Evolutionary conservation across 2,329 filamentous ascomycete species (phyloP).

Genomic region (Dryadomyces quercus-mongolicae): DNA sequence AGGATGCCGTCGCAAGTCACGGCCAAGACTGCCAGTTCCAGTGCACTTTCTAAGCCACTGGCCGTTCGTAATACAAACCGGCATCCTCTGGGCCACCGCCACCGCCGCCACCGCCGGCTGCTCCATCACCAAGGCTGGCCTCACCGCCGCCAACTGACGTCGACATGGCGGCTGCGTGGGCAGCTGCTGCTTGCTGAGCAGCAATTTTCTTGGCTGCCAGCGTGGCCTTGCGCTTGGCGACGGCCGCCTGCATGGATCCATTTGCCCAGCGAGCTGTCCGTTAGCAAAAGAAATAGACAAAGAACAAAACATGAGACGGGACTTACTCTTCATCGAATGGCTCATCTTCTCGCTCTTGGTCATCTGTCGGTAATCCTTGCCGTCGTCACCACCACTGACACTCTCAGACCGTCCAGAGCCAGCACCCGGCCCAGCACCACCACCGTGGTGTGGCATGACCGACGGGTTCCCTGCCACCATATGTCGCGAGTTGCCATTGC

Average conservation of each 20-base stretch:
- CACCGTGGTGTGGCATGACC: neutral
- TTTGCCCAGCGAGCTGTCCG: conserved; percentile 44
- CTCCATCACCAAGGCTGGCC: neutral
- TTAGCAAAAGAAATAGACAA: neutral
- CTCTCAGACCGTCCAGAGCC: neutral
- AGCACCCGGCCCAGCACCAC: neutral
- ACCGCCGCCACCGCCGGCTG: neutral
- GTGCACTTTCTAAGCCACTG: neutral
- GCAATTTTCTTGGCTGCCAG: conserved; percentile 42
- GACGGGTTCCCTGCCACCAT: neutral
- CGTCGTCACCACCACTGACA: conserved; percentile 19
- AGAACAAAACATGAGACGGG: neutral
- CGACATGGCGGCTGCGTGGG: conserved; percentile 1
- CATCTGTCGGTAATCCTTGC: conserved; percentile 49
- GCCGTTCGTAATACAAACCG: neutral
- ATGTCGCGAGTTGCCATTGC: neutral
- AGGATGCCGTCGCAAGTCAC: too few species aligned
- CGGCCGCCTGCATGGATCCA: conserved; percentile 47
- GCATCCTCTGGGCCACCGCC: neutral
- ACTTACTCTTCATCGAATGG: conserved; percentile 51
- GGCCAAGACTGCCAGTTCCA: too few species aligned
- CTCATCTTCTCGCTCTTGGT: conserved; percentile 56
- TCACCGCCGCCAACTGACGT: neutral
- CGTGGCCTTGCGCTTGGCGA: conserved; percentile 47
- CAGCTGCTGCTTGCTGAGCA: conserved; percentile 13